Conservation (phyloP, 768 basidiomycete genomes). For the Porphyrellus cyaneotinctus region DNA sequence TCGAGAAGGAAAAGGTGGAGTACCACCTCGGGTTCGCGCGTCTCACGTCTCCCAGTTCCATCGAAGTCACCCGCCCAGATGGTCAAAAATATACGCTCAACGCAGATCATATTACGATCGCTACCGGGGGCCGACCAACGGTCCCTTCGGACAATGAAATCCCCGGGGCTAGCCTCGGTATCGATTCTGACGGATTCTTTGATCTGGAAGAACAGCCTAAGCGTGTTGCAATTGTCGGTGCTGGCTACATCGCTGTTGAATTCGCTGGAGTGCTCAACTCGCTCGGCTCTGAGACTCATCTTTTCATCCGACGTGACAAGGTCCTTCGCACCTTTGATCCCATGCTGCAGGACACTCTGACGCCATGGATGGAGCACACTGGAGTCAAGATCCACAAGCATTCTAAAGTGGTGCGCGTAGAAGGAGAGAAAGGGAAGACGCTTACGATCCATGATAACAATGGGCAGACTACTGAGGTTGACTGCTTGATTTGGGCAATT, state of each 20-base stretch:
- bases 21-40: slow-evolving; percentile 76
- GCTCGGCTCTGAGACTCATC: slow-evolving; percentile 86
- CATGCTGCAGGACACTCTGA: slow-evolving; percentile 74
- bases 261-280: slow-evolving; percentile 92
- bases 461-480: slow-evolving; percentile 79
- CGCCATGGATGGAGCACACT: slow-evolving; percentile 90
- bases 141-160: slow-evolving; percentile 74
- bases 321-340: slow-evolving; percentile 94
- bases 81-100: slow-evolving; percentile 68
- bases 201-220: slow-evolving; percentile 86
- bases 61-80: slow-evolving; percentile 70
- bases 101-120: slow-evolving; percentile 76
- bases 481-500: slow-evolving; percentile 90
- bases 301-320: slow-evolving; percentile 85
- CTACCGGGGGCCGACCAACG: slow-evolving; percentile 83
- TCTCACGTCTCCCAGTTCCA: slow-evolving; percentile 61
- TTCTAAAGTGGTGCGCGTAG: slow-evolving; percentile 70
- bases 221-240: slow-evolving; percentile 91
- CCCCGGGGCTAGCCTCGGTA: slow-evolving; percentile 88
- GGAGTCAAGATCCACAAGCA: slow-evolving; percentile 86
- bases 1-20: slow-evolving; percentile 83
- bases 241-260: slow-evolving; percentile 98
- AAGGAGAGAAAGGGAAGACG: slow-evolving; percentile 65
- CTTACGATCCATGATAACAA: slow-evolving; percentile 73
- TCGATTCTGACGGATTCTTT: slow-evolving; percentile 95